Evolutionary conservation across 2,329 filamentous ascomycete species (phyloP).

Genomic region (Ophiostoma australiae): DNA sequence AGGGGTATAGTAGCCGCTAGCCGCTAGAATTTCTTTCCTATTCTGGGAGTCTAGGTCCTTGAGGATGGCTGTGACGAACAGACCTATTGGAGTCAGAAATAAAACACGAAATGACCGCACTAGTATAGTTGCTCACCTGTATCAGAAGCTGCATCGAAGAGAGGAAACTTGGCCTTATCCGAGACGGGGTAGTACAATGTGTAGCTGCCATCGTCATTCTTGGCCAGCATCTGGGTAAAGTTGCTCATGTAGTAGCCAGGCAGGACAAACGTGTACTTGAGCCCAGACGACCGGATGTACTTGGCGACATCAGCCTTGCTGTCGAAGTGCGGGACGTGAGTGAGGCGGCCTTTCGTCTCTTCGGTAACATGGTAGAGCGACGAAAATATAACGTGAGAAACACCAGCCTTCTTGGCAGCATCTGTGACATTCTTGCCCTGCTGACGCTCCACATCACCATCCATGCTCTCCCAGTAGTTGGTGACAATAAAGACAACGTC

Average conservation of each 20-base stretch:
- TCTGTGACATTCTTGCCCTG: slow-evolving; percentile 5
- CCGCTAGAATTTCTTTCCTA: neutral
- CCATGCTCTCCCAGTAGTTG: slow-evolving; percentile 5
- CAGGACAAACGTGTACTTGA: neutral
- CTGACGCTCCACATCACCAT: neutral
- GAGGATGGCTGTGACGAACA: neutral
- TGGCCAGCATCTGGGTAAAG: neutral
- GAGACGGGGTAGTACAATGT: neutral
- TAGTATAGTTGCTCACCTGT: neutral
- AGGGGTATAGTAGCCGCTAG: neutral
- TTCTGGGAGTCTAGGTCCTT: neutral
- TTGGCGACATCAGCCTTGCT: slow-evolving; percentile 4
- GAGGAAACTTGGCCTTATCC: neutral
- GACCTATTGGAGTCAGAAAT: neutral
- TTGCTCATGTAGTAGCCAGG: slow-evolving; percentile 8
- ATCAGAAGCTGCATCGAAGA: neutral
- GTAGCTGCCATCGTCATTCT: neutral
- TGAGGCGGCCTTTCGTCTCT: neutral
- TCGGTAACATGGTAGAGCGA: neutral
- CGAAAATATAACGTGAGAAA: neutral
- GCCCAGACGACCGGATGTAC: neutral
- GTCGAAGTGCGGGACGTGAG: neutral
- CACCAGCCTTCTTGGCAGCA: neutral
- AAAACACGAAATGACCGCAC: neutral
- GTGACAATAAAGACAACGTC: neutral